Evolutionary conservation across 148 eudicot genomes (phyloP).

Genomic region (Amaranthus cruentus): DNA sequence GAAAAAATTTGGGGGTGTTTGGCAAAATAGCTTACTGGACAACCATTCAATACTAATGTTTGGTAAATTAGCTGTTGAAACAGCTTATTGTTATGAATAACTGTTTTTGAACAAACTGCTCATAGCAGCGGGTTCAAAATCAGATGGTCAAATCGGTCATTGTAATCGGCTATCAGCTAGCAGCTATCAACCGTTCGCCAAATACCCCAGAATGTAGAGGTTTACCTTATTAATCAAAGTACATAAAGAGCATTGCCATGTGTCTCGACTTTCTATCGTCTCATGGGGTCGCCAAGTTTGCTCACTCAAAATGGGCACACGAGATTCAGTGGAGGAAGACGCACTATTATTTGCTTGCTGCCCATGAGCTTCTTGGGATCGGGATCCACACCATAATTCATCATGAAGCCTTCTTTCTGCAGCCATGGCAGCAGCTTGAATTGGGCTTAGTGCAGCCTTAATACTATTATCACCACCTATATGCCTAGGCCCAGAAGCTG

Average conservation of each 20-base stretch:
- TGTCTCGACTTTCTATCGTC: conserved; percentile 21
- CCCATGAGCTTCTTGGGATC: conserved; percentile 23
- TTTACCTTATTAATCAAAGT: conserved; percentile 70
- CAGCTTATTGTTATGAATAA: too few relatives aligned
- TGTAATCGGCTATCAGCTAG: too few relatives aligned
- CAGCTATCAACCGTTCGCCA: too few relatives aligned
- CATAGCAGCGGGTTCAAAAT: too few relatives aligned
- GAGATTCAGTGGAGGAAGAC: conserved; percentile 21
- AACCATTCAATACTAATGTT: too few relatives aligned
- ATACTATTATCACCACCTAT: conserved; percentile 76
- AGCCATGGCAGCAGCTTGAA: conserved; percentile 99
- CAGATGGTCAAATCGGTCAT: too few relatives aligned
- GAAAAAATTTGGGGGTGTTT: too few relatives aligned
- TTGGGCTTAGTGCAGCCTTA: conserved; percentile 63
- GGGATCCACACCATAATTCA: conserved; percentile 84
- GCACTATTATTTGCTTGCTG: conserved; percentile 32
- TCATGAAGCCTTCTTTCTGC: conserved; percentile 91
- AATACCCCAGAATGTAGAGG: background rate
- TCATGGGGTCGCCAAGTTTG: conserved; percentile 15
- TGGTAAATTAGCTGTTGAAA: too few relatives aligned
- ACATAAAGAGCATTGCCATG: conserved; percentile 70
- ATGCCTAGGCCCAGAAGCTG: conserved; percentile 74
- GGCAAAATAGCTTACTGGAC: too few relatives aligned
- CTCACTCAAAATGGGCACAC: conserved; percentile 12
- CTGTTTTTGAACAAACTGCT: too few relatives aligned